Conservation (phyloP, 192 early-diverging fungal species). For the Coemansia sp. region DNA sequence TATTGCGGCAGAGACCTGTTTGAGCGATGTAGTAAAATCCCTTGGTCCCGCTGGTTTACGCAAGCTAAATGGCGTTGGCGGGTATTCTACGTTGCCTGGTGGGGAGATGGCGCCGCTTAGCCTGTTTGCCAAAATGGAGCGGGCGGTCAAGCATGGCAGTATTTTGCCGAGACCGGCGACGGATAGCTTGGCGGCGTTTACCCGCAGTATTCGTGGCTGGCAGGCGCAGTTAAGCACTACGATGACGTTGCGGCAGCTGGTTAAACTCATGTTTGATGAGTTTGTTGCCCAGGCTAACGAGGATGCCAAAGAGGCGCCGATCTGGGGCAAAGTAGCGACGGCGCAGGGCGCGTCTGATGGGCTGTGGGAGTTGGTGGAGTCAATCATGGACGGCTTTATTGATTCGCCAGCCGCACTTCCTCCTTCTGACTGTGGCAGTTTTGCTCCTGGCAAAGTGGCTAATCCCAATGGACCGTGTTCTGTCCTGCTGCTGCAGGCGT, state of each 20-base stretch:
- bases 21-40: constrained; percentile 14
- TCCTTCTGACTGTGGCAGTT: not conserved
- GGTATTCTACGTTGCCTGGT: not conserved
- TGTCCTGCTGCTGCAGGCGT: constrained; percentile 16
- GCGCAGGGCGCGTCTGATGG: constrained; percentile 2
- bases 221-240: constrained; percentile 4
- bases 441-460: not conserved
- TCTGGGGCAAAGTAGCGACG: not conserved
- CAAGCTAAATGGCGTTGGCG: constrained; percentile 2
- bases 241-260: constrained; percentile 4
- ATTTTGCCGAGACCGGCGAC: constrained; percentile 6
- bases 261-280: constrained; percentile 10
- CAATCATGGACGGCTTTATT: constrained; percentile 11
- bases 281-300: constrained; percentile 4
- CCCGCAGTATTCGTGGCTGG: constrained; percentile 9
- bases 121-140: constrained; percentile 1
- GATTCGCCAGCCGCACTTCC: constrained; percentile 10
- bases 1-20: constrained; percentile 24
- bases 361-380: constrained; percentile 19
- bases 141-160: not conserved
- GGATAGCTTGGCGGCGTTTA: constrained; percentile 14
- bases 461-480: constrained; percentile 12
- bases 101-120: not conserved
- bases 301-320: not conserved
- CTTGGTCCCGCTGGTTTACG: constrained; percentile 9